These are phyloP conservation scores for Bretschneidera sinensis DNA, from an alignment of 345 rosid genomes.

Conservation along the genomic window DNA sequence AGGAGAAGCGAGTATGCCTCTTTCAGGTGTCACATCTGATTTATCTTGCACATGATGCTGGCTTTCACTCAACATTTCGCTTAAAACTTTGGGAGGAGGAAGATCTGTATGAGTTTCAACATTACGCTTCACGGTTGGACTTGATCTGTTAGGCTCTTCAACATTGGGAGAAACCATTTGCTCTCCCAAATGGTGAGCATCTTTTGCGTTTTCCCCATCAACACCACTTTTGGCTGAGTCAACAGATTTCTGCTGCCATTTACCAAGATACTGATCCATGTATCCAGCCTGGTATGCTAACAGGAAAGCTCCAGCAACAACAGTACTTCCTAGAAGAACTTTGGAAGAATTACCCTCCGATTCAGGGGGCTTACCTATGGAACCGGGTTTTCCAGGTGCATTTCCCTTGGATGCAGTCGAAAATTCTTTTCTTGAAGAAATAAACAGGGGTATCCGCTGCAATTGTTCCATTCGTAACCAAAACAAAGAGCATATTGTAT, in stretches of 20 bases:
- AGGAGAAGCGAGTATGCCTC: slow-evolving; percentile 25
- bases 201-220: slow-evolving; percentile 20
- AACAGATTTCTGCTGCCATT: slow-evolving; percentile 24
- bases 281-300: slow-evolving; percentile 57
- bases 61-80: slow-evolving; percentile 23
- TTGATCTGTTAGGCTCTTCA: slow-evolving; percentile 30
- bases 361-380: slow-evolving; percentile 35
- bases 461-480: slow-evolving; percentile 17
- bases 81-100: slow-evolving; percentile 28
- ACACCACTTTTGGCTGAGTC: slow-evolving; percentile 22
- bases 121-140: slow-evolving; percentile 25
- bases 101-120: slow-evolving; percentile 28
- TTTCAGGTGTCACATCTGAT: slow-evolving; percentile 32
- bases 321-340: slow-evolving; percentile 44
- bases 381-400: slow-evolving; percentile 30
- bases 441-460: slow-evolving; percentile 35
- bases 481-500: not conserved
- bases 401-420: slow-evolving; percentile 44
- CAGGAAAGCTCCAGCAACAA: slow-evolving; percentile 41
- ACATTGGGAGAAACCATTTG: slow-evolving; percentile 24
- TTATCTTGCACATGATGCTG: slow-evolving; percentile 23
- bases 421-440: slow-evolving; percentile 44
- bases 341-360: slow-evolving; percentile 36
- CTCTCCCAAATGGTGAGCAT: slow-evolving; percentile 22
- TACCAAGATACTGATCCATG: slow-evolving; percentile 44